Base-by-base conservation (phyloP, 192 early-diverging fungal species). In the Spizellomyces punctatus region DNA sequence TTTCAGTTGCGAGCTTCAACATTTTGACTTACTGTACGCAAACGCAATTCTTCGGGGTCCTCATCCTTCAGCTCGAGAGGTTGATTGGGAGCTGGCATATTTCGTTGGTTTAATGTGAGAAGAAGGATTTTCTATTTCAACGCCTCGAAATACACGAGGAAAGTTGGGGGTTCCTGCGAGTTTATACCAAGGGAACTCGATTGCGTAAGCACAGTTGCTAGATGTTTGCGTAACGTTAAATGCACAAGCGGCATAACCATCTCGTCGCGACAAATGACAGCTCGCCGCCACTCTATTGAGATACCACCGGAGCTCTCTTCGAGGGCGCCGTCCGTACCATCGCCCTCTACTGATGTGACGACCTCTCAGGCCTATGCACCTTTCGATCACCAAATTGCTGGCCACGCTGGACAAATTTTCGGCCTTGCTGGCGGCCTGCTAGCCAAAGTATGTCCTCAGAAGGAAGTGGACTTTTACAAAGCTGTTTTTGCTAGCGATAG, bases 401-500 rank as follows among this genome's bases (percentile, higher is more conserved):
- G 95, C 0, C 95, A 95, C 69, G 86, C 86, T 44, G 83, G 85
- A 41, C 77, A 92, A 5, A 69, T 95, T 45, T 77, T 79, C 9
- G 75, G 84, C 41, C 84, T 86, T 12, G 88, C 86, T 19, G 78
- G 82, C 44, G 88, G 88, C 46, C 82, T 91, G 55, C 67, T 96
- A 6, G 77, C 91, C 55, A 96, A 96, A 74, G 89, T 89, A 41
- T 81, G 84, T 44, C 77, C 81, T 45, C 60, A 72, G 46, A 81
- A 78, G 50, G 95, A 96, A 77, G 78, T 81, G 17, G 66, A 74
- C 63, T 95, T 96, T 76, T 95, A 95, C 74, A 85, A 92, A 68
- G 67, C 77, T 5, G 72, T 84, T 14, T 72, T 44, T 27, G 44
- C 1, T 4, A 36, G n/a, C 75, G 66, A 19, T 22, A 72, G 41